phyloP scores from a whole-genome alignment of 2,329 filamentous ascomycete genomes.

The Aaosphaeria arxii region DNA sequence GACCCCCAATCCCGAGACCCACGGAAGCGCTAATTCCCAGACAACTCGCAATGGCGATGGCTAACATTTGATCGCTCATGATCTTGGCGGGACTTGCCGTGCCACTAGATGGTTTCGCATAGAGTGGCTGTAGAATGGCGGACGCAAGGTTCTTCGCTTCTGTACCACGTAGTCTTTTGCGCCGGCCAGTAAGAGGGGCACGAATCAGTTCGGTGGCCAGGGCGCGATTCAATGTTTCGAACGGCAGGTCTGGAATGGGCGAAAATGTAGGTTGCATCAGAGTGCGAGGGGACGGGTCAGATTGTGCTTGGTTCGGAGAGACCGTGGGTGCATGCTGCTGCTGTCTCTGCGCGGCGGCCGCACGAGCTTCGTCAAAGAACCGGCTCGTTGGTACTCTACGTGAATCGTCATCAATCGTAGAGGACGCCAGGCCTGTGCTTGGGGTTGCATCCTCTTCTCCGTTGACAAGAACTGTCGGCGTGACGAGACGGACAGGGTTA shows the following conservation, averaged over 20 bases:
- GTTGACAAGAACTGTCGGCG: constrained; percentile 55
- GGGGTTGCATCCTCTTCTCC: constrained; percentile 39
- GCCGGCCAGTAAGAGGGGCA: constrained; percentile 41
- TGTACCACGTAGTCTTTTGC: constrained; percentile 41
- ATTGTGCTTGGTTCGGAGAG: constrained; percentile 28
- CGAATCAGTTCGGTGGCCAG: constrained; percentile 48
- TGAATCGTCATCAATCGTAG: constrained; percentile 18
- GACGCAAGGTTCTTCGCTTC: constrained; percentile 48
- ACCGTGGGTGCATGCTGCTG: constrained; percentile 20
- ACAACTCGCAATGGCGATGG: constrained; percentile 43
- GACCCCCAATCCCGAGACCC: constrained; percentile 35
- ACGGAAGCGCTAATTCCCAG: constrained; percentile 34
- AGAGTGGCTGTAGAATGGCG: constrained; percentile 39
- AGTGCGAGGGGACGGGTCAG: constrained; percentile 17
- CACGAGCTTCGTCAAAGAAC: constrained; percentile 14
- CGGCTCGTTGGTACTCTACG: constrained; percentile 13
- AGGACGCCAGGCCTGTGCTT: constrained; percentile 19
- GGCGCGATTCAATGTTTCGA: constrained; percentile 44
- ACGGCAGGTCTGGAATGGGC: constrained; percentile 21
- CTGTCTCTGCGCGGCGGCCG: constrained; percentile 7
- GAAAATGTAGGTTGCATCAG: constrained; percentile 5
- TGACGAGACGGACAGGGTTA: constrained; percentile 61
- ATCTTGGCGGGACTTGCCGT: constrained; percentile 21
- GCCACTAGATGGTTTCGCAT: constrained; percentile 23
- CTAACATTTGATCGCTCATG: constrained; percentile 34